Evolutionary conservation across 352 stramenopile genomes (phyloP).

Genomic region (Globisporangium splendens): DNA sequence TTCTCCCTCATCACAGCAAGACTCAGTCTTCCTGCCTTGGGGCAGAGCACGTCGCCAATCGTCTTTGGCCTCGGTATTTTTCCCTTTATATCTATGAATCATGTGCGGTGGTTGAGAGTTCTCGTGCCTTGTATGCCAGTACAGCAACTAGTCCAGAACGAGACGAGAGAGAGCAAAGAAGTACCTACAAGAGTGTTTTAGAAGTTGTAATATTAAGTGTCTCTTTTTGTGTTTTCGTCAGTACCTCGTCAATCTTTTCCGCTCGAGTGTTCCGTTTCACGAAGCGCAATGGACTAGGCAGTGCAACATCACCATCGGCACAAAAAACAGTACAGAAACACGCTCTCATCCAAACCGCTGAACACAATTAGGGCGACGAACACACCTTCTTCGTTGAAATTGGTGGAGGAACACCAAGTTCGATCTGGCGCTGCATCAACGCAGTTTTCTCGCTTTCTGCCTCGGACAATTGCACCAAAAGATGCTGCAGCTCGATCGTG

Average conservation of each 20-base stretch:
- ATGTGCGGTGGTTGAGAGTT: too few relatives aligned
- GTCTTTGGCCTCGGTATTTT: too few relatives aligned
- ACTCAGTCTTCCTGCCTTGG: neutral
- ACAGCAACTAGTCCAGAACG: neutral
- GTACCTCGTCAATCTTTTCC: neutral
- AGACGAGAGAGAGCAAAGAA: conserved; percentile 2
- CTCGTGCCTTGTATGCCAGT: neutral
- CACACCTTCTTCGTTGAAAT: conserved; percentile 17
- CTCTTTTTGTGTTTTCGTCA: neutral
- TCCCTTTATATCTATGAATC: too few relatives aligned
- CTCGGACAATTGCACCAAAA: conserved; percentile 63
- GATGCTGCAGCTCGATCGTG: conserved; percentile 47
- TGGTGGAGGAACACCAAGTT: conserved; percentile 25
- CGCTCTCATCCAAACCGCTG: too few relatives aligned
- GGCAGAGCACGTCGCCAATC: neutral
- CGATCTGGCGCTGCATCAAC: conserved; percentile 52
- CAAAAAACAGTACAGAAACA: too few relatives aligned
- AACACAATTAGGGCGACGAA: neutral
- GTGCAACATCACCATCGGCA: neutral
- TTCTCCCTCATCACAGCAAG: too few relatives aligned
- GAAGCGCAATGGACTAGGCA: neutral
- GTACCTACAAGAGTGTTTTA: conserved; percentile 3
- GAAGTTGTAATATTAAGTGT: conserved; percentile 13
- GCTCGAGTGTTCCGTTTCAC: neutral
- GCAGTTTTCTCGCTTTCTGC: conserved; percentile 66